Percentiles rank a stretch among this genome's conserved stretches.
Conservation (phyloP, 106 monocot species). For the Dendrobium catenatum region DNA sequence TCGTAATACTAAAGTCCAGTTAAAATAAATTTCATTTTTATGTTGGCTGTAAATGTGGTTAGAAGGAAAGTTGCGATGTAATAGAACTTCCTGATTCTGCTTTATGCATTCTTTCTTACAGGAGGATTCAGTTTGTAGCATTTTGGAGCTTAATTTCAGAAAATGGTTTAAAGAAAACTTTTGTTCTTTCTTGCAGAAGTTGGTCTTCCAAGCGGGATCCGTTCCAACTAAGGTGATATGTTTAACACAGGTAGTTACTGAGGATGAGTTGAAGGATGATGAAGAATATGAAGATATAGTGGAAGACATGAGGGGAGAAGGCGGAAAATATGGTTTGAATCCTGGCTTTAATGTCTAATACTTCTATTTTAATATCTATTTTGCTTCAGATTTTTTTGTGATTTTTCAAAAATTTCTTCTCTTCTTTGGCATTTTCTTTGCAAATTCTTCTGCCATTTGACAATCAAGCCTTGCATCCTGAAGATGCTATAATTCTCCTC, state of each 20-base stretch:
- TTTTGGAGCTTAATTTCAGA: neutral
- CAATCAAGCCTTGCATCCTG: neutral
- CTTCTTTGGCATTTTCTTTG: neutral
- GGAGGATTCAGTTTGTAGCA: neutral
- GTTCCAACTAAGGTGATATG: constrained; percentile 45
- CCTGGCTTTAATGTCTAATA: neutral
- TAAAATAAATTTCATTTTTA: neutral
- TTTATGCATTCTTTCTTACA: neutral
- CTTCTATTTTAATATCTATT: neutral
- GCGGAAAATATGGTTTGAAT: constrained; percentile 42
- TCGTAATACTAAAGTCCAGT: neutral
- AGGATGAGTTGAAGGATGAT: constrained; percentile 43
- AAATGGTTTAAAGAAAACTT: neutral
- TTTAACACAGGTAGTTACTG: constrained; percentile 30
- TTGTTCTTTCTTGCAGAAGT: constrained; percentile 30
- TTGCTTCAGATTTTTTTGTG: neutral
- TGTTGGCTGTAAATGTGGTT: neutral
- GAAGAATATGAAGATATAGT: constrained; percentile 50
- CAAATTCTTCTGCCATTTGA: too few species aligned
- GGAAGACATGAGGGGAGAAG: constrained; percentile 54
- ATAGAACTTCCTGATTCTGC: neutral
- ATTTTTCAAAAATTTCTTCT: neutral
- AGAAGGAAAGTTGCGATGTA: neutral
- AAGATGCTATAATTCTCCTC: neutral
- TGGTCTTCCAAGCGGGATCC: constrained; percentile 30